These are phyloP conservation scores for Phaeotremella skinneri DNA, from an alignment of 768 basidiomycete species.

Conservation along the genomic window DNA sequence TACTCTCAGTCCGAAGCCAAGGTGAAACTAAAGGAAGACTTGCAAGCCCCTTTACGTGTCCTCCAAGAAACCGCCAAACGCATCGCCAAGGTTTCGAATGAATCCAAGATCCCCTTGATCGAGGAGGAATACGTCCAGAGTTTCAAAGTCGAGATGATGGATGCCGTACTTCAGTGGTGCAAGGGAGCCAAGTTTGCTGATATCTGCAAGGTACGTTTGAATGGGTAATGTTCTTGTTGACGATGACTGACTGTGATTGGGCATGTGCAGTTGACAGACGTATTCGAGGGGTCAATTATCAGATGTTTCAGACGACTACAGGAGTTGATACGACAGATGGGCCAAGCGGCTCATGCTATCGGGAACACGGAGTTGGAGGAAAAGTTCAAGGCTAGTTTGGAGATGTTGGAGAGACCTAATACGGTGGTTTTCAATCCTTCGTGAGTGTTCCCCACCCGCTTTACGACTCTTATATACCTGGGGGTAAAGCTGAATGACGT, in stretches of 20 bases:
- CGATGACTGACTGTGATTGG: conserved; percentile 3
- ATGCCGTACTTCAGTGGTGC: conserved; percentile 96
- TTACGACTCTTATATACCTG: too few relatives aligned
- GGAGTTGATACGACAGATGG: conserved; percentile 94
- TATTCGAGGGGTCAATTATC: conserved; percentile 95
- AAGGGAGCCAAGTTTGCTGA: conserved; percentile 95
- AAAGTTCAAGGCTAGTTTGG: conserved; percentile 86
- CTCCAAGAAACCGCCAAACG: conserved; percentile 94
- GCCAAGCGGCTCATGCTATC: conserved; percentile 80
- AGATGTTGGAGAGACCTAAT: conserved; percentile 90
- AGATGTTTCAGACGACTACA: conserved; percentile 92
- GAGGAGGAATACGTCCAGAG: conserved; percentile 94
- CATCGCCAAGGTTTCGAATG: conserved; percentile 95
- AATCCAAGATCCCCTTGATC: conserved; percentile 80
- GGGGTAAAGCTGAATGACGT: too few relatives aligned
- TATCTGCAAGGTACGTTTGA: conserved; percentile 76
- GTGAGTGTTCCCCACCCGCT: conserved; percentile 27
- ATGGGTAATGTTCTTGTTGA: neutral
- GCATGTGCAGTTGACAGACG: conserved; percentile 77
- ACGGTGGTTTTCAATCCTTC: conserved; percentile 62
- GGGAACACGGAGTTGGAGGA: conserved; percentile 90
- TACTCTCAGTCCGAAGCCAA: conserved; percentile 41
- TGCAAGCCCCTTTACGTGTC: conserved; percentile 83
- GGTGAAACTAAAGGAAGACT: conserved; percentile 85
- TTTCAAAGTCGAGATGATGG: conserved; percentile 99